Conservation (phyloP, 345 rosid species). For the Hevea brasiliensis region DNA sequence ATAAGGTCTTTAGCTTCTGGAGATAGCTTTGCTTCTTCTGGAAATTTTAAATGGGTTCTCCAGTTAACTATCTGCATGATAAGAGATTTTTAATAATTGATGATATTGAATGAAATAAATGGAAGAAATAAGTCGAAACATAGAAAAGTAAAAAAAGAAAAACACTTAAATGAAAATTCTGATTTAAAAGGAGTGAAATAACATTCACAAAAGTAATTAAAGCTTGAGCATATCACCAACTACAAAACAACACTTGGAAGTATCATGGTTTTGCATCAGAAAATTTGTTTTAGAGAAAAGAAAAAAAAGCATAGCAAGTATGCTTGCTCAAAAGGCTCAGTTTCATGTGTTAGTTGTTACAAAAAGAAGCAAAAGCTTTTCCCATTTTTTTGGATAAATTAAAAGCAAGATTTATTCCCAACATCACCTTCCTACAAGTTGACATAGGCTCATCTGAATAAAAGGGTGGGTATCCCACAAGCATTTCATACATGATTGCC, state of each 20-base stretch:
- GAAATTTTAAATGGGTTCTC: conserved; percentile 62
- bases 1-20: conserved; percentile 62
- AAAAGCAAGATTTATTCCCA: not conserved
- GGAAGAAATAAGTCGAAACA: not conserved
- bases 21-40: conserved; percentile 63
- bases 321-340: not conserved
- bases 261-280: not conserved
- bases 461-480: conserved; percentile 97
- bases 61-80: conserved; percentile 63
- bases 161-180: not conserved
- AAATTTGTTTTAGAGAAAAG: not conserved
- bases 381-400: not conserved
- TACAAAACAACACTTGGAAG: not conserved
- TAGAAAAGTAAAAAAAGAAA: conserved; percentile 1
- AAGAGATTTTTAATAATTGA: conserved; percentile 7
- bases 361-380: not conserved
- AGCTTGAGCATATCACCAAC: not conserved
- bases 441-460: conserved; percentile 99
- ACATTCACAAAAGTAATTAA: no score
- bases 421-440: conserved; percentile 89
- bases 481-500: conserved; percentile 99
- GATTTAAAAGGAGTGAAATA: no score
- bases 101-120: conserved; percentile 1
- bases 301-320: not conserved
- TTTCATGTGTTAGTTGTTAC: not conserved